Evolutionary conservation across 2,329 filamentous ascomycete species (phyloP).

Genomic region (Xylariaceae sp.): DNA sequence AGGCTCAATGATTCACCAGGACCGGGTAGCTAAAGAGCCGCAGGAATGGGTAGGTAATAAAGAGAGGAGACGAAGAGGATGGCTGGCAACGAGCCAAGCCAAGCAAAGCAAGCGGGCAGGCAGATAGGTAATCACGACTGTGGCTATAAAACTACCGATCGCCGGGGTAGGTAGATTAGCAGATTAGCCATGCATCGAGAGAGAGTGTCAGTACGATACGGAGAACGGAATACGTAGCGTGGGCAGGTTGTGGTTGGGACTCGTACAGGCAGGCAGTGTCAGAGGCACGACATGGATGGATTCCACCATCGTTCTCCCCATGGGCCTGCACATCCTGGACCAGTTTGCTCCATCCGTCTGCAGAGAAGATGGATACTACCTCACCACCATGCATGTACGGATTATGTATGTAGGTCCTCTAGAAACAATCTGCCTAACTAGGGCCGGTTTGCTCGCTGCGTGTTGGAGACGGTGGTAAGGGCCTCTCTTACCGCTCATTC

Average conservation of each 20-base stretch:
- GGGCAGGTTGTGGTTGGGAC: no score
- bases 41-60: neutral
- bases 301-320: conserved; percentile 4
- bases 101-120: neutral
- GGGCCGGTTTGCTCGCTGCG: neutral
- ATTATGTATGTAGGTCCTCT: no score
- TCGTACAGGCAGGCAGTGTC: neutral
- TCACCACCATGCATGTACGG: no score
- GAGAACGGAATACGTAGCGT: neutral
- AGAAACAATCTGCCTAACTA: neutral
- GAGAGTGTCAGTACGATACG: neutral
- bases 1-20: neutral
- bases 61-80: neutral
- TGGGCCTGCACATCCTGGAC: conserved; percentile 12
- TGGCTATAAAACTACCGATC: neutral
- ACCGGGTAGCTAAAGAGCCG: conserved; percentile 11
- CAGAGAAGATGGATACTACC: conserved; percentile 10
- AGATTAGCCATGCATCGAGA: conserved; percentile 1
- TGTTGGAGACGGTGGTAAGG: neutral
- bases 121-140: conserved; percentile 3
- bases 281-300: conserved; percentile 7
- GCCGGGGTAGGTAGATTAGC: conserved; percentile 5
- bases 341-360: conserved; percentile 16
- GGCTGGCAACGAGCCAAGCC: conserved; percentile 1
- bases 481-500: no score